A percentile compares a stretch with the other conserved stretches of the same genome.
These are phyloP conservation scores for Pseudodiploospora longispora DNA, from an alignment of 2,329 filamentous ascomycete species.

Conservation along the genomic window DNA sequence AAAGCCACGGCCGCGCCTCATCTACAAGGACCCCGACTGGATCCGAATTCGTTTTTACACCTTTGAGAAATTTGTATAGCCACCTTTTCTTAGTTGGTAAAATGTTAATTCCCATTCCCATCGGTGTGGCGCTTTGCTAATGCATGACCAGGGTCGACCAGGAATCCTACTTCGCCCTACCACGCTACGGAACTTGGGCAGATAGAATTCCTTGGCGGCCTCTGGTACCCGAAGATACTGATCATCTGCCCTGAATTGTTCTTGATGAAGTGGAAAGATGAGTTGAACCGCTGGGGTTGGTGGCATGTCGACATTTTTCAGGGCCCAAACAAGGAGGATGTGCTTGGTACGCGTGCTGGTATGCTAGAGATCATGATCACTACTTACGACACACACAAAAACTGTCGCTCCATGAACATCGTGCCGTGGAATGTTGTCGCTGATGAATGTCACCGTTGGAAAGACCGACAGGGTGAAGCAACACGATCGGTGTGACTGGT, in stretches of 20 bases:
- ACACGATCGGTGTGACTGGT: constrained; percentile 61
- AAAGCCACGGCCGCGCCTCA: no score
- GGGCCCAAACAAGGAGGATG: constrained; percentile 54
- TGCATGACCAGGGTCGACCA: no score
- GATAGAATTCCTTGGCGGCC: constrained; percentile 53
- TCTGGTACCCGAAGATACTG: constrained; percentile 71
- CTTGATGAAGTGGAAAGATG: constrained; percentile 85
- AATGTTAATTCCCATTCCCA: no score
- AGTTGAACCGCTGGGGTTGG: constrained; percentile 87
- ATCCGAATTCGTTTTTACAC: no score
- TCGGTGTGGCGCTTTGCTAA: no score
- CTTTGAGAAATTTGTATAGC: no score
- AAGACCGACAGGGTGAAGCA: constrained; percentile 67
- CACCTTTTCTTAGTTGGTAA: no score
- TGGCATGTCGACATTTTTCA: constrained; percentile 85
- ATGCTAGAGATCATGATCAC: constrained; percentile 87
- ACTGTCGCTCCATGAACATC: constrained; percentile 68
- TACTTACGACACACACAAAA: constrained; percentile 85
- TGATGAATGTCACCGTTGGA: constrained; percentile 88
- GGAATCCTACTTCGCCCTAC: no score
- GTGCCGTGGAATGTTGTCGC: constrained; percentile 91
- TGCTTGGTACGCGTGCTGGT: constrained; percentile 62
- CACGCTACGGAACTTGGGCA: constrained; percentile 39
- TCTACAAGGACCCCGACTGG: no score
- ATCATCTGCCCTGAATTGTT: constrained; percentile 85